Evolutionary conservation across 176 grass and related monocot species (phyloP).

Genomic region (Triticum urartu): DNA sequence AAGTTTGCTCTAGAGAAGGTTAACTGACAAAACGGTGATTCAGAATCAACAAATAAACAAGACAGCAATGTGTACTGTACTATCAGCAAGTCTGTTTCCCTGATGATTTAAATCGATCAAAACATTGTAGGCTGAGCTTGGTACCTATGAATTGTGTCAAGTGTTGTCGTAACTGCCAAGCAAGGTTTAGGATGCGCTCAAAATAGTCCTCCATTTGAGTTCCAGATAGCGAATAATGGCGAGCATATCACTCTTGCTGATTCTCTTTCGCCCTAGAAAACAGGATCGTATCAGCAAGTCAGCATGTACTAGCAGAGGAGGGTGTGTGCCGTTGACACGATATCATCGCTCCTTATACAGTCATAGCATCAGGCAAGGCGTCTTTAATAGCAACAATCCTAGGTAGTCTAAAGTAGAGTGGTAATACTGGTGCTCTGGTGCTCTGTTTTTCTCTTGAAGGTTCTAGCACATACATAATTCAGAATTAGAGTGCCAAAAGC

Average conservation of each 20-base stretch:
- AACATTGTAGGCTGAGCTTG: background rate
- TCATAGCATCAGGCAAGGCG: background rate
- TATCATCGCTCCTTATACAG: background rate
- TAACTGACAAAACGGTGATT: background rate
- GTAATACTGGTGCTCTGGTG: background rate
- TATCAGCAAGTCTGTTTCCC: background rate
- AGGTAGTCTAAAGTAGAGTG: background rate
- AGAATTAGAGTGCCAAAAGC: too few relatives aligned
- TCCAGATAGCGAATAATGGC: constrained; percentile 5
- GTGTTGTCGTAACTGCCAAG: constrained; percentile 56
- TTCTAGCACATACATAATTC: too few relatives aligned
- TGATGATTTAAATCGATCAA: background rate
- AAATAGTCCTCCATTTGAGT: constrained; percentile 70
- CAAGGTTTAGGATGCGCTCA: constrained; percentile 45
- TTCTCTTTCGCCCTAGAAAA: constrained; percentile 35
- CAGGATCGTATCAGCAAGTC: constrained; percentile 3
- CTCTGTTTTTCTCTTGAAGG: background rate
- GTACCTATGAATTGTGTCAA: constrained; percentile 71
- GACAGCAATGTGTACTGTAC: background rate
- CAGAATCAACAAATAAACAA: background rate
- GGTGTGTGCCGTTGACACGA: background rate
- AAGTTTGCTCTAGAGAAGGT: background rate
- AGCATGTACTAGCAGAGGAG: background rate
- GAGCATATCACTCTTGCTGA: constrained; percentile 13
- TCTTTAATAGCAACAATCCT: background rate